Base-by-base conservation (phyloP, 306 rosid species). In the Vicia sativa region DNA sequence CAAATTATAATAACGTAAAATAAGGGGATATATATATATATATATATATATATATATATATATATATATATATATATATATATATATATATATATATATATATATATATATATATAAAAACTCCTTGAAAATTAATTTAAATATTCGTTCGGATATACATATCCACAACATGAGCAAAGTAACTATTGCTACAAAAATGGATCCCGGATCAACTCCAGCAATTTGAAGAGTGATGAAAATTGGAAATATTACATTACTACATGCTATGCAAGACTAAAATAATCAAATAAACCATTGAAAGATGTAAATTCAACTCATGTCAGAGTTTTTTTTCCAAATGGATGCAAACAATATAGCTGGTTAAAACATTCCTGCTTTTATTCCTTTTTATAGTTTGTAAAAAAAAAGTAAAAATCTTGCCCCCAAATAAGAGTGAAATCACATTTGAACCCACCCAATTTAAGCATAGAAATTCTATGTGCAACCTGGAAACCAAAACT, bases 341-440 rank as follows among this genome's bases (percentile, higher is more conserved):
- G 37, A 63, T 42, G 65, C 34, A 57, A 56, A 61, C 39, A 65
- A 53, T 50, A 31, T 53, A 53, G 16, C 16, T 15, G n/a, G 58
- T 67, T 26, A 49, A 58, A 41, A 66, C 55, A 41, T 8, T 52
- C 39, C 3, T 23, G 11, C 53, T 67, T 31, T 42, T 21, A 29
- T 38, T 60, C 37, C 46, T 50, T 73, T 67, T 65, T 69, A 37
- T 48, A 26, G 44, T 74, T 12, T 54, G 38, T 67, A 62, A 37
- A 50, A 58, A 23, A 61, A 61, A 56, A 29, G 11, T 37, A 23
- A 2, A 23, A 23, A 23, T 23, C 1, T 23, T 7, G 16, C 48
- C 26, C 75, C 57, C 65, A 68, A 61, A 54, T 78, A 67, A 67
- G 39, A 67, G 64, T 42, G 65, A 61, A 44, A 66, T 31, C 3